Conservation (phyloP, 2,329 filamentous ascomycete genomes). For the Diplodia scrobiculata region DNA sequence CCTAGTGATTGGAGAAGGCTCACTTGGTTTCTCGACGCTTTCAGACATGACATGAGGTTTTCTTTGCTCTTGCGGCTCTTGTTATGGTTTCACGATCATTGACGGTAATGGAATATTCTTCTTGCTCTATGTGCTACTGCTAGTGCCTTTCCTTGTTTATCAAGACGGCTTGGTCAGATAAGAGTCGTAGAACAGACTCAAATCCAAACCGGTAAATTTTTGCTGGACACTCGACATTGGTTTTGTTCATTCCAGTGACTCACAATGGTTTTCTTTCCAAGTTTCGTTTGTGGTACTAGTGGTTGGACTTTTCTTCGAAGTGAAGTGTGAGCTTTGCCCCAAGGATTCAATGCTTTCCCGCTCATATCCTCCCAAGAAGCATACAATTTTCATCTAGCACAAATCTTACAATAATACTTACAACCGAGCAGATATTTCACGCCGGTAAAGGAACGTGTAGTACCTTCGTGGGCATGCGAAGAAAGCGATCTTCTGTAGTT, state of each 20-base stretch:
- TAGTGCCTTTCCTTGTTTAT: background rate
- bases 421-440: too few species aligned
- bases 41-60: background rate
- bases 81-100: slow-evolving; percentile 14
- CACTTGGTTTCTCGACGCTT: background rate
- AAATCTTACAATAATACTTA: too few species aligned
- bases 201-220: background rate
- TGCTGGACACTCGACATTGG: background rate
- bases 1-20: background rate
- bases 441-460: too few species aligned
- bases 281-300: too few species aligned
- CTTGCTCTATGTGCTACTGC: background rate
- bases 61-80: background rate
- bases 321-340: too few species aligned
- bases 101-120: background rate
- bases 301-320: too few species aligned
- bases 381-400: too few species aligned
- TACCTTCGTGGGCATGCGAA: too few species aligned
- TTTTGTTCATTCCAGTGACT: background rate
- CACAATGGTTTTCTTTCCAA: background rate
- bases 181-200: slow-evolving; percentile 12
- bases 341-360: too few species aligned
- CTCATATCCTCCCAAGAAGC: too few species aligned
- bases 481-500: too few species aligned
- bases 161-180: background rate